phyloP scores from a whole-genome alignment of 169 alveolate genomes.

The Cryptosporidium canis region DNA sequence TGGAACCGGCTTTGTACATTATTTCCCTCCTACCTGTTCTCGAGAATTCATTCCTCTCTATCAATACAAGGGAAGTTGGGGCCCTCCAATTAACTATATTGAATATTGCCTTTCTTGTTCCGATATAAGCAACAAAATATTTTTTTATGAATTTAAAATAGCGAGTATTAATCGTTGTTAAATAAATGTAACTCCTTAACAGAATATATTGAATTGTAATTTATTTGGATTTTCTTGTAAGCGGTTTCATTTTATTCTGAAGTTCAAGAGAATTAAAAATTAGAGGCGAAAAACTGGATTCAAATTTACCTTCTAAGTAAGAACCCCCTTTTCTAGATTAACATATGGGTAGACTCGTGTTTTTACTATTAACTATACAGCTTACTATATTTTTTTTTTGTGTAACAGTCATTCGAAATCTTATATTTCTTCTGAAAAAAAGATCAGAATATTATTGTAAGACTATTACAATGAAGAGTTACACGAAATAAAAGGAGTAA shows the following conservation, averaged over 20 bases:
- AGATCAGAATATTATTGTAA: conserved; percentile 34
- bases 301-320: neutral
- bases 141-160: neutral
- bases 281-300: neutral
- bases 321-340: neutral
- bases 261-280: neutral
- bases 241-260: no score
- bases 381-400: neutral
- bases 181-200: no score
- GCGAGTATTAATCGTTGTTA: neutral
- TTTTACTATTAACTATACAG: neutral
- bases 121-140: neutral
- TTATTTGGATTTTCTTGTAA: neutral
- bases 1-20: neutral
- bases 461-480: neutral
- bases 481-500: neutral
- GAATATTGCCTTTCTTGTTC: neutral
- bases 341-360: neutral
- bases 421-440: conserved; percentile 3
- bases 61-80: neutral
- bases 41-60: neutral
- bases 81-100: neutral
- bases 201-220: neutral
- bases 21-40: neutral
- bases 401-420: conserved; percentile 1